A percentile compares a stretch with the other conserved stretches of the same genome.
Evolutionary conservation across 768 basidiomycete species (phyloP).

Genomic region (Inosperma sp.): DNA sequence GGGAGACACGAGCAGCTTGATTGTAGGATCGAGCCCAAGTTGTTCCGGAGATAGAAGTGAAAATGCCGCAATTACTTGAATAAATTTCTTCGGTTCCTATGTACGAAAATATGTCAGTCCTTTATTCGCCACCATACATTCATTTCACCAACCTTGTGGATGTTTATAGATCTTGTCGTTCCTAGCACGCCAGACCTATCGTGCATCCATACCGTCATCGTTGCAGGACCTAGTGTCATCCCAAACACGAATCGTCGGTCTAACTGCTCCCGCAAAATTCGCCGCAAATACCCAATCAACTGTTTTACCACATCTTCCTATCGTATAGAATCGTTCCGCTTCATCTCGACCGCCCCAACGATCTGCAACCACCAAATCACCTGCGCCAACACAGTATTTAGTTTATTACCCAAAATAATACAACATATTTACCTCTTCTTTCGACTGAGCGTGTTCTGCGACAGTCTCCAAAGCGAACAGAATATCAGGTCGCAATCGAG

Average conservation of each 20-base stretch:
- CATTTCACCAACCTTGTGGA: too few relatives aligned
- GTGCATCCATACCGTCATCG: slow-evolving; percentile 5
- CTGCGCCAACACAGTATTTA: background rate
- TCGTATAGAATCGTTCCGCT: background rate
- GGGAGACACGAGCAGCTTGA: too few relatives aligned
- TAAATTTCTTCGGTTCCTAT: too few relatives aligned
- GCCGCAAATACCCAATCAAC: background rate
- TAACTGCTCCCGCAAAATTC: background rate
- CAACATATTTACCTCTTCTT: too few relatives aligned
- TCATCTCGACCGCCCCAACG: slow-evolving; percentile 4
- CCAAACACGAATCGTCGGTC: slow-evolving; percentile 4
- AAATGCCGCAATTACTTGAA: too few relatives aligned
- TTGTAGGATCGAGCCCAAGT: too few relatives aligned
- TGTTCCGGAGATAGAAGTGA: too few relatives aligned
- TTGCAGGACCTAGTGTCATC: background rate
- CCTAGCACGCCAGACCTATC: slow-evolving; percentile 8
- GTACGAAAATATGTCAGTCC: too few relatives aligned
- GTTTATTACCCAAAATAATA: too few relatives aligned
- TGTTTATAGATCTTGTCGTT: too few relatives aligned
- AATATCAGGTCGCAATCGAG: too few relatives aligned
- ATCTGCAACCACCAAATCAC: slow-evolving; percentile 8
- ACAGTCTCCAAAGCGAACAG: background rate
- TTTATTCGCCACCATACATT: too few relatives aligned
- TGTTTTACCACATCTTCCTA: background rate
- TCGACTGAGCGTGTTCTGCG: background rate